Percentiles rank a stretch among this genome's conserved stretches.
Evolutionary conservation across 306 rosid species (phyloP).

Genomic region (cucumber (Cucumis sativus)): DNA sequence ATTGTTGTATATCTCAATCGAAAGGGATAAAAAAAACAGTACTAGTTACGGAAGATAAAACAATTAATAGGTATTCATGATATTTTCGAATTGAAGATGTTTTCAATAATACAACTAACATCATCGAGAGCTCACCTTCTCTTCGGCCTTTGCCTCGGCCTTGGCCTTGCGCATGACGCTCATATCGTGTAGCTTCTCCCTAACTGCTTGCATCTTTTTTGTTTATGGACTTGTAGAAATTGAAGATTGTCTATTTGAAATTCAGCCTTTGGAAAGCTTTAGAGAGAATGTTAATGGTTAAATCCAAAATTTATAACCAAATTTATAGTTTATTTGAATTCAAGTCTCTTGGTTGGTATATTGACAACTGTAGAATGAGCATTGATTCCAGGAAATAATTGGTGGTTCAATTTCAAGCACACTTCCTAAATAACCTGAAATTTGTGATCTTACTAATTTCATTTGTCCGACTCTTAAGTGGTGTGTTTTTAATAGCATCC

Average conservation of each 20-base stretch:
- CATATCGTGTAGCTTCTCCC: constrained; percentile 45
- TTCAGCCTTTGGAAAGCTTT: background rate
- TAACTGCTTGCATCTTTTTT: constrained; percentile 57
- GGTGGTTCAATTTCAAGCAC: background rate
- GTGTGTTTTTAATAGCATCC: background rate
- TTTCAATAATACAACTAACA: background rate
- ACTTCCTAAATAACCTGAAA: background rate
- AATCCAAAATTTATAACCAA: background rate
- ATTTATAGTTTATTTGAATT: background rate
- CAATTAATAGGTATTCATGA: no score
- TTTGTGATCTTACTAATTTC: background rate
- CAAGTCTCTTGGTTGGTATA: background rate
- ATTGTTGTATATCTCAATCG: no score
- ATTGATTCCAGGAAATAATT: background rate
- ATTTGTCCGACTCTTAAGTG: background rate
- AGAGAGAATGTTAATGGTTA: background rate
- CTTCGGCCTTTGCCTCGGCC: constrained; percentile 61
- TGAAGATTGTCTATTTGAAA: background rate
- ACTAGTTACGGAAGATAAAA: no score
- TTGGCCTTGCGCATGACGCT: constrained; percentile 41
- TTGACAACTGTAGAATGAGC: background rate
- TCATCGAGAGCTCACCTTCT: constrained; percentile 25
- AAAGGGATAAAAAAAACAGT: no score
- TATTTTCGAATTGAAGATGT: background rate
- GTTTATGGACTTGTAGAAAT: background rate